Base-by-base conservation (phyloP, 83 land plant species). In the Larix sibirica region DNA sequence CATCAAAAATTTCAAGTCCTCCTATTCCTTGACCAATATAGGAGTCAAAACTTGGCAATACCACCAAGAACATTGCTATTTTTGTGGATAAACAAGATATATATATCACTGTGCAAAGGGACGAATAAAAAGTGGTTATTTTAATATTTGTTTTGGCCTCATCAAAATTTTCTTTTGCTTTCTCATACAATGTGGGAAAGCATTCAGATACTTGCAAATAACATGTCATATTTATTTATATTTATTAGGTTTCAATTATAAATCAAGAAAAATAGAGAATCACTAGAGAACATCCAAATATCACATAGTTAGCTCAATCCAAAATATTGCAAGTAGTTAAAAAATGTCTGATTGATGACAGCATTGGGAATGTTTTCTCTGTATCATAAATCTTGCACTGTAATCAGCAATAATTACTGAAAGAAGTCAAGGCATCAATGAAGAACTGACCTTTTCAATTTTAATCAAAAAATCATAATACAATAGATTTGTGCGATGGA, bases 91-190 rank as follows among this genome's bases (percentile, higher is more conserved):
- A n/a, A n/a, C n/a, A n/a, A n/a, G n/a, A n/a, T n/a, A n/a, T n/a
- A 92, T 91, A 86, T 96, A 96, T 96, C 98, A 96, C 79, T 92
- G 93, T 62, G 98, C 84, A 79, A 96, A 96, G 6, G 98, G 94
- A 16, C 96, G 94, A 10, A 96, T 90, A 59, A 96, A 89, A 10
- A 96, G 90, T 36, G 96, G 98, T 80, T 92, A 88, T 17, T 81
- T 87, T 86, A 20, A 65, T 67, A 18, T 82, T 86, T n/a, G 81
- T 84, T 28, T 84, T 83, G 12, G 96, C 96, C 56, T 86, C 89
- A 13, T 85, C 77, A 68, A 90, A 66, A 81, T 86, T 89, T 84
- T 58, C 62, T 17, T 62, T 67, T 20, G 98, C 96, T 82, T 87
- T 89, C 82, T 96, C 93, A 80, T 83, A 87, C 3, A 94, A 82